Percentiles rank a stretch among this genome's conserved stretches.
phyloP scores from a whole-genome alignment of 2,329 filamentous ascomycete species.

The Trichoderma aggressivum region DNA sequence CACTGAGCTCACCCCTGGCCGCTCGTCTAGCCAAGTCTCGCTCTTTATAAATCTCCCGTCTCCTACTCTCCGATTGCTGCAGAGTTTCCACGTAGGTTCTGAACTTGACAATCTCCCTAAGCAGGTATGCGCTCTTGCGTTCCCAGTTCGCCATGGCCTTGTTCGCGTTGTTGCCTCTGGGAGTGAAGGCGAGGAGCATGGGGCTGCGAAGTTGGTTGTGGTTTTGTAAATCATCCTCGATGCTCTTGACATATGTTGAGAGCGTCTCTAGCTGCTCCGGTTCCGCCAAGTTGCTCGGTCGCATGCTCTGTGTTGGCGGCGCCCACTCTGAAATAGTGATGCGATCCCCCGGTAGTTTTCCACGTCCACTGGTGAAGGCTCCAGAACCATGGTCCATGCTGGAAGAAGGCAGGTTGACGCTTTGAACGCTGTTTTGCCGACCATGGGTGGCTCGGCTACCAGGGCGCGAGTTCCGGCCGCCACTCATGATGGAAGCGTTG shows the following conservation, averaged over 20 bases:
- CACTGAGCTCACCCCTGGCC: conserved; percentile 44
- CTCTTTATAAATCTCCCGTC: conserved; percentile 67
- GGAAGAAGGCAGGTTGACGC: conserved; percentile 49
- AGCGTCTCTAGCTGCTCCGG: conserved; percentile 76
- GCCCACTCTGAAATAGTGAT: conserved; percentile 83
- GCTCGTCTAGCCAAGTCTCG: conserved; percentile 51
- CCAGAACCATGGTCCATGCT: conserved; percentile 61
- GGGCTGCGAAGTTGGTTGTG: conserved; percentile 86
- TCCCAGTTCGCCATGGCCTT: conserved; percentile 98
- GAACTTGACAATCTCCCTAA: conserved; percentile 95
- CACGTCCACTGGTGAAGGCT: conserved; percentile 46
- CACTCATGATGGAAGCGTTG: conserved; percentile 29
- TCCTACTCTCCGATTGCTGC: conserved; percentile 64
- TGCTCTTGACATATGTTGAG: conserved; percentile 73
- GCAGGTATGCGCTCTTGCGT: conserved; percentile 84
- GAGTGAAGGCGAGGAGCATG: conserved; percentile 86
- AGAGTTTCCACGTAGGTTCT: conserved; percentile 89
- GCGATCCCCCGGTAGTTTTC: conserved; percentile 77
- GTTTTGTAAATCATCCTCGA: conserved; percentile 78
- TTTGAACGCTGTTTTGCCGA: conserved; percentile 45
- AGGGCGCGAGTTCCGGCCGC: conserved; percentile 42
- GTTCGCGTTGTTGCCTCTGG: conserved; percentile 72
- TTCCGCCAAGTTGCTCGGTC: conserved; percentile 74
- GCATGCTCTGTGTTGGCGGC: conserved; percentile 86
- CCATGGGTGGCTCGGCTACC: conserved; percentile 46